Base-by-base conservation (phyloP, 2,329 filamentous ascomycete genomes). In the Aschersonia sp. region DNA sequence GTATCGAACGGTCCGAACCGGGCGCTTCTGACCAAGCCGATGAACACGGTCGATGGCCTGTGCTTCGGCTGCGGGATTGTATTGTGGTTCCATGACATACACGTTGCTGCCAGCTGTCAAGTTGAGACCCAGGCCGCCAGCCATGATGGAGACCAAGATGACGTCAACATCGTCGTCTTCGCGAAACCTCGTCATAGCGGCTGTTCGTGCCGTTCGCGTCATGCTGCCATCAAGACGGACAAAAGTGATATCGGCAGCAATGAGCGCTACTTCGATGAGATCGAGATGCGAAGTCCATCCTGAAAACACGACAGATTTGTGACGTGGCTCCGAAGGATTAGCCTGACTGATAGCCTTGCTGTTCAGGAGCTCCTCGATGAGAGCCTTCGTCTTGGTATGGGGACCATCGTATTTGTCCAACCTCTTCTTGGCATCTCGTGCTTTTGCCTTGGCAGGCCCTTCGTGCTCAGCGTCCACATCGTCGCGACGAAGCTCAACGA, bases 1-100 rank as follows among this genome's bases (percentile, higher is more conserved):
- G 63, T 87, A 97, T 39, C 89, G 79, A 39, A 86, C 81, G 2
- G 88, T 94, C n/a, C 77, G 76, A 0, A 98, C 92, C 10, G 82
- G 78, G n/a, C 92, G 75, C 56, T 79, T 92, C 69, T 98, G 92
- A 0, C 92, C 89, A 2, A 96, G 71, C 14, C 89, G 81, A 62
- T 95, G 89, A 5, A 98, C 87, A 32, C 92, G 86, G 61, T 97
- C 92, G 6, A 97, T 76, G 2, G 92, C 92, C 66, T 98, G 92
- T 5, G 88, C 86, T 63, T 98, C 90, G 0, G 89, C 87, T 0
- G 88, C 89, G 0, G 92, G 92, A 58, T 98, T 98, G 69, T 90
- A 98, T 60, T 96, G 89, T 5, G 92, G 92, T 62, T 98, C 92
- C 90, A 98, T 97, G 57, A 97, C 85, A 62, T 92, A 97, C 11